Evolutionary conservation across 1,284 basidiomycete genomes (phyloP).

Genomic region (Ganoderma sinense): DNA sequence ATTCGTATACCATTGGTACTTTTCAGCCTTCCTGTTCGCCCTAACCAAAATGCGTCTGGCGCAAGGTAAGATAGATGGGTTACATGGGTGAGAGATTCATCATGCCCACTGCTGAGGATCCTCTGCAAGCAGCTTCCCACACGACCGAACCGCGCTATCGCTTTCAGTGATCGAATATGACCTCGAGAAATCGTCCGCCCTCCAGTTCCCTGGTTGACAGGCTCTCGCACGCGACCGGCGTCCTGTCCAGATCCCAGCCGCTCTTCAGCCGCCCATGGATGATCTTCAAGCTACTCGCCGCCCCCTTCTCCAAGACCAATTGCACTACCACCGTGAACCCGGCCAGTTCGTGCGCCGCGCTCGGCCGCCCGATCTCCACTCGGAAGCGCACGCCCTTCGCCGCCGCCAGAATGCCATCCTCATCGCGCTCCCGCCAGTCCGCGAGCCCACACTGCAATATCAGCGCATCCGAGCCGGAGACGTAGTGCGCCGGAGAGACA

Average conservation of each 20-base stretch:
- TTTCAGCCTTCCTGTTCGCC: neutral
- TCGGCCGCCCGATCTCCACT: conserved; percentile 70
- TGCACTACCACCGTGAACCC: conserved; percentile 66
- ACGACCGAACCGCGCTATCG: neutral
- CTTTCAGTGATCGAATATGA: conserved; percentile 35
- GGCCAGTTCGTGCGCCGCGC: conserved; percentile 50
- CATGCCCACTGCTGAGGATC: conserved; percentile 4
- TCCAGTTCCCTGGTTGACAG: conserved; percentile 39
- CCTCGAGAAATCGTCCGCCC: conserved; percentile 42
- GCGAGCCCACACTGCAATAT: conserved; percentile 73
- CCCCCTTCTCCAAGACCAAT: conserved; percentile 87
- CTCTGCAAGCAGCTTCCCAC: conserved; percentile 2
- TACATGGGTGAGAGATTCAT: neutral
- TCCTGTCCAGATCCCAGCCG: conserved; percentile 73
- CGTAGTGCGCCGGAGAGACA: conserved; percentile 60
- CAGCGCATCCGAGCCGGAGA: conserved; percentile 30
- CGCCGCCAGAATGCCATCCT: conserved; percentile 58
- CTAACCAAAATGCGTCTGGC: neutral
- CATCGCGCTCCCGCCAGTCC: conserved; percentile 54
- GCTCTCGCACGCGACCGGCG: conserved; percentile 37
- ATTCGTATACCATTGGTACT: neutral
- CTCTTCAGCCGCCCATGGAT: conserved; percentile 73
- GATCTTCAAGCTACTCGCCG: conserved; percentile 79
- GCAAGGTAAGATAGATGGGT: neutral
- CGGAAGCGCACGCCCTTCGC: conserved; percentile 79